Evolutionary conservation across 2,329 filamentous ascomycete genomes (phyloP).

Genomic region (Sarocladium oryzae): DNA sequence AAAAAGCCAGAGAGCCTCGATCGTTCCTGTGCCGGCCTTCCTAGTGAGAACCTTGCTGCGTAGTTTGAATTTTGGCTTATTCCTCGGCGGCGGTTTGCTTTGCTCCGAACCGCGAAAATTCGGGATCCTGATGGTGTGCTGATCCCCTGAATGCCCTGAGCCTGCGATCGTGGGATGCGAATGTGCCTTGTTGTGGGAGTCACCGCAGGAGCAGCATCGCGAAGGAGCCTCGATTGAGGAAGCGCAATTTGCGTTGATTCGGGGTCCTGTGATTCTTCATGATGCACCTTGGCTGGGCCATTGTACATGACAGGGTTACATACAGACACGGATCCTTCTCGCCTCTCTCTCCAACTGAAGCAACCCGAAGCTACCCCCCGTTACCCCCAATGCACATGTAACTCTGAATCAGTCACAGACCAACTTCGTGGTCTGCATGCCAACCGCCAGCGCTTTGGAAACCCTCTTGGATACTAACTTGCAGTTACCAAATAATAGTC

Average conservation of each 20-base stretch:
- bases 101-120: background rate
- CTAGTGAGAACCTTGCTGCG: conserved; percentile 1
- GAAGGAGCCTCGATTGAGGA: too few relatives aligned
- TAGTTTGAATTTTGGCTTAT: conserved; percentile 8
- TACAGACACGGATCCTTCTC: background rate
- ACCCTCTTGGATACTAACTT: background rate
- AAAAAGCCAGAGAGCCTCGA: background rate
- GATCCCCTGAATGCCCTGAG: too few relatives aligned
- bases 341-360: background rate
- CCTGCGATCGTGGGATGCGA: too few relatives aligned
- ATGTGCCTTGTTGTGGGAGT: too few relatives aligned
- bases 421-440: background rate
- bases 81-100: background rate
- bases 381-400: background rate
- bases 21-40: background rate
- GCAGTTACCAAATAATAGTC: background rate
- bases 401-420: background rate
- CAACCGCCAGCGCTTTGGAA: conserved; percentile 1
- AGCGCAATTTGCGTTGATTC: too few relatives aligned
- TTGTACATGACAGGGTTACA: too few relatives aligned
- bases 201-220: too few relatives aligned
- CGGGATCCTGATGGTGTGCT: too few relatives aligned
- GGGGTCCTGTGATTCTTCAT: too few relatives aligned
- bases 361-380: background rate
- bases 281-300: too few relatives aligned